These are phyloP conservation scores for Mycena galopus DNA, from an alignment of 768 basidiomycete species.

Conservation along the genomic window DNA sequence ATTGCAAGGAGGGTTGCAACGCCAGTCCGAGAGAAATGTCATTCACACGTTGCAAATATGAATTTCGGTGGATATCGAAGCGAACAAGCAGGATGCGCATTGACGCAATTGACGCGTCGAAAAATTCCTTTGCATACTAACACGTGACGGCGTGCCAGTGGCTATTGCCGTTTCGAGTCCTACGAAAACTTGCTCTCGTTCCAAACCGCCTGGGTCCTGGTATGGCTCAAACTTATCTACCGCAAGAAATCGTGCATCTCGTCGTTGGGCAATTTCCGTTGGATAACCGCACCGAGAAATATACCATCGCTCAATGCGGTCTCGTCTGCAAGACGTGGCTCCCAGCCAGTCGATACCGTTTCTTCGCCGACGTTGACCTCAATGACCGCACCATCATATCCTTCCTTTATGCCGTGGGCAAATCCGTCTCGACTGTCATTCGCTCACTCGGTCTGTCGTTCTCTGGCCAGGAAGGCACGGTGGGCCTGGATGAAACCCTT, in stretches of 20 bases:
- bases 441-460: background rate
- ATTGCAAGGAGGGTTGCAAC: too few species aligned
- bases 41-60: too few species aligned
- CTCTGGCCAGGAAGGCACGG: background rate
- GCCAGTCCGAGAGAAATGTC: too few species aligned
- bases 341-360: conserved; percentile 24
- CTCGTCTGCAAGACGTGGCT: conserved; percentile 17
- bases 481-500: background rate
- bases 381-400: conserved; percentile 9
- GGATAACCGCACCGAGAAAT: background rate
- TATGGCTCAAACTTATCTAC: conserved; percentile 3
- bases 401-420: background rate
- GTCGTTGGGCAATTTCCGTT: background rate
- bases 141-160: too few species aligned
- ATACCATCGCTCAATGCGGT: background rate
- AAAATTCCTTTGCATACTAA: too few species aligned
- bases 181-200: too few species aligned
- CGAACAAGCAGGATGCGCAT: too few species aligned
- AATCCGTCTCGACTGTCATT: conserved; percentile 2
- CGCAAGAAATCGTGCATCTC: conserved; percentile 1
- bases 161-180: too few species aligned
- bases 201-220: too few species aligned
- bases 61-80: too few species aligned
- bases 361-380: conserved; percentile 24
- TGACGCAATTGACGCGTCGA: too few species aligned